Evolutionary conservation across 352 stramenopile species (phyloP).

Genomic region (Phytopythium montanum): DNA sequence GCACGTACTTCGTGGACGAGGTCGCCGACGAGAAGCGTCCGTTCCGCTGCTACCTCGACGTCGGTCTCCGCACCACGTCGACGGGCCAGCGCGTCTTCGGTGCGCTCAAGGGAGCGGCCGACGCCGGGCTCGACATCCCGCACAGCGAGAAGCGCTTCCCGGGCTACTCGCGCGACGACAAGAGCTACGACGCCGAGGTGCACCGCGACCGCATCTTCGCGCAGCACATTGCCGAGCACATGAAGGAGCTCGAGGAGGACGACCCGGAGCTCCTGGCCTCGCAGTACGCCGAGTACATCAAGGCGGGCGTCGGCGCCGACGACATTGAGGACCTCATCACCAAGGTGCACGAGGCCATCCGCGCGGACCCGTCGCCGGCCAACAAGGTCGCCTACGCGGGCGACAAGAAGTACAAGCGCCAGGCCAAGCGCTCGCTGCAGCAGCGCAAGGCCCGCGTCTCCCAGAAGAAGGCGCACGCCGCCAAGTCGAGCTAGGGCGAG

Average conservation of each 20-base stretch:
- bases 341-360: conserved; percentile 97
- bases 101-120: conserved; percentile 97
- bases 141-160: conserved; percentile 99
- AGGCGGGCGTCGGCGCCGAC: conserved; percentile 90
- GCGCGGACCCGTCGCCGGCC: conserved; percentile 92
- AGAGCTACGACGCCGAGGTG: conserved; percentile 98
- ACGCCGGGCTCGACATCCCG: conserved; percentile 98
- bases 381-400: conserved; percentile 90
- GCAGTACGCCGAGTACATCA: conserved; percentile 96
- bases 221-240: conserved; percentile 98
- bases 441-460: conserved; percentile 94
- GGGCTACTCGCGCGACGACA: conserved; percentile 98
- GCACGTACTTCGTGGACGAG: conserved; percentile 99
- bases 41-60: conserved; percentile 98
- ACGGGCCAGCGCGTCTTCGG: conserved; percentile 99
- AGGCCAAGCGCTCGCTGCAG: conserved; percentile 91
- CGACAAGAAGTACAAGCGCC: conserved; percentile 95
- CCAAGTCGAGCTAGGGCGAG: conserved; percentile 53
- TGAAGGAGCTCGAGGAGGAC: conserved; percentile 99
- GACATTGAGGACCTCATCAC: conserved; percentile 91
- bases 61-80: conserved; percentile 96
- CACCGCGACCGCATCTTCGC: conserved; percentile 98
- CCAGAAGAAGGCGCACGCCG: conserved; percentile 95
- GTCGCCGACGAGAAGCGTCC: conserved; percentile 97
- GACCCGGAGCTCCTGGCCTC: conserved; percentile 97